phyloP scores from a whole-genome alignment of 2,329 filamentous ascomycete genomes.

The Fusarium veterinarium region DNA sequence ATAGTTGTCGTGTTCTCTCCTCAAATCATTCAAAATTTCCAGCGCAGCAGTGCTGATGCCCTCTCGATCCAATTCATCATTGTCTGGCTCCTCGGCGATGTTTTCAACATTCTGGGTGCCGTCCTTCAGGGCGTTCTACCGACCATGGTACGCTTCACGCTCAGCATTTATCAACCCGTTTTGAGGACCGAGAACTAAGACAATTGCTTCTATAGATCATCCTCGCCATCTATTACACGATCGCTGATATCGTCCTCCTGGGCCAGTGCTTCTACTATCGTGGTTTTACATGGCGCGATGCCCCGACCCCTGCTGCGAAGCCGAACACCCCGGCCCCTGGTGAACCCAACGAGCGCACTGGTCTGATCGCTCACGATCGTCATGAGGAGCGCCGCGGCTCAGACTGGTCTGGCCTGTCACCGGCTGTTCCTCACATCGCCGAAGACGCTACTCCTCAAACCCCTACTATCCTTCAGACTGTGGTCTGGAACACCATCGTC shows the following conservation, averaged over 20 bases:
- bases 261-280: conserved; percentile 96
- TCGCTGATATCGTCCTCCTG: conserved; percentile 89
- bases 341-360: conserved; percentile 64
- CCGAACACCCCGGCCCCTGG: conserved; percentile 47
- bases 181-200: conserved; percentile 17
- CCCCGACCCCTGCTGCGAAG: conserved; percentile 58
- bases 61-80: conserved; percentile 92
- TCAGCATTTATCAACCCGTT: background rate
- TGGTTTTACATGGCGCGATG: conserved; percentile 77
- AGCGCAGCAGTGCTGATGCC: conserved; percentile 84
- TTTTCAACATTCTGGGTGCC: conserved; percentile 96
- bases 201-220: conserved; percentile 68
- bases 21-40: conserved; percentile 96
- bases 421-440: conserved; percentile 80
- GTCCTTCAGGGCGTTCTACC: conserved; percentile 91
- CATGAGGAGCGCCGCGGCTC: conserved; percentile 61
- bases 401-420: conserved; percentile 76
- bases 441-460: conserved; percentile 58
- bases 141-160: conserved; percentile 74
- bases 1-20: conserved; percentile 93
- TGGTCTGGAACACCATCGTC: conserved; percentile 79
- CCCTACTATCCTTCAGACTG: conserved; percentile 65
- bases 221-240: conserved; percentile 92
- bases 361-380: conserved; percentile 30
- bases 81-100: conserved; percentile 92